These are phyloP conservation scores for Fusarium nygamai DNA, from an alignment of 2,329 filamentous ascomycete species.

Conservation along the genomic window DNA sequence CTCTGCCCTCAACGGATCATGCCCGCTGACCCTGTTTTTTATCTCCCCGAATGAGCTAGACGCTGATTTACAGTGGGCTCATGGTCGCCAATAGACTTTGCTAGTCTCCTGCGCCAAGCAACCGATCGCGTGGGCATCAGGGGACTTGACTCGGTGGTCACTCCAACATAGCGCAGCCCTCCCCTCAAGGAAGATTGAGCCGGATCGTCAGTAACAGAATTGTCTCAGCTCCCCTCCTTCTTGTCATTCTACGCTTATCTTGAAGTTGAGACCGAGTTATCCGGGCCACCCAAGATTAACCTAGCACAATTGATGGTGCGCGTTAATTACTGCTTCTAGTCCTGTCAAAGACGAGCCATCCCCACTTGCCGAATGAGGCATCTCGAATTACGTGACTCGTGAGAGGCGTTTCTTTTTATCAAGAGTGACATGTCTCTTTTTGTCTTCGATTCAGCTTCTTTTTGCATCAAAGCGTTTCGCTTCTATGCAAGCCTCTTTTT, in stretches of 20 bases:
- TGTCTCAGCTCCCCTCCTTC: background rate
- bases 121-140: constrained; percentile 17
- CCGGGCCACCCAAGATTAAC: background rate
- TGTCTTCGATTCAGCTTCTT: background rate
- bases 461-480: constrained; percentile 1
- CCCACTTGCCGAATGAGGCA: constrained; percentile 10
- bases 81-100: constrained; percentile 6
- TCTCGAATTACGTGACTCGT: background rate
- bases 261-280: background rate
- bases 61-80: background rate
- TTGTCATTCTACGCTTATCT: background rate
- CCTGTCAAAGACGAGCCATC: background rate
- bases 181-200: background rate
- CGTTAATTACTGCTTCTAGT: background rate
- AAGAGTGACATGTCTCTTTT: background rate
- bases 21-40: background rate
- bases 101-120: constrained; percentile 10
- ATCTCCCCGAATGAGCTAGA: background rate
- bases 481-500: constrained; percentile 10
- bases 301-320: background rate
- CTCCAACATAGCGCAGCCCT: constrained; percentile 1
- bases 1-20: background rate
- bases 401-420: background rate
- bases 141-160: constrained; percentile 17
- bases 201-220: background rate